Conservation (phyloP, 345 rosid species). For the Sonneratia alba region DNA sequence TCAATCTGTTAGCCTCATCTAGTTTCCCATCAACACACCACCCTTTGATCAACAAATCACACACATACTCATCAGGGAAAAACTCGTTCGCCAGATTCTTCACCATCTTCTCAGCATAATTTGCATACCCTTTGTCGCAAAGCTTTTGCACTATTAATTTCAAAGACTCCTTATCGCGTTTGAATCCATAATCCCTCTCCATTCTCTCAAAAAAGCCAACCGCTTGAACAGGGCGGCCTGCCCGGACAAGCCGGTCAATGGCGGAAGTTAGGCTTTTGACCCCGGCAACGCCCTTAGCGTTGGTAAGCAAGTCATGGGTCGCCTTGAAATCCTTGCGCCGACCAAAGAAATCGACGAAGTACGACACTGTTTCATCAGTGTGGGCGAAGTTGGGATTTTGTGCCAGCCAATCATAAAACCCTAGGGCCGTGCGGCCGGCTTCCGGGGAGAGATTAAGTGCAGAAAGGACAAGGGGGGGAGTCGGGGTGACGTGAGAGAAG, state of each 20-base stretch:
- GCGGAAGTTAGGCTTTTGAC: conserved; percentile 38
- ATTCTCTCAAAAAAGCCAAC: conserved; percentile 63
- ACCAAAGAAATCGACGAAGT: conserved; percentile 74
- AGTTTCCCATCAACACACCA: conserved; percentile 85
- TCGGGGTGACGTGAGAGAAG: conserved; percentile 68
- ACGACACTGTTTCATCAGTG: conserved; percentile 67
- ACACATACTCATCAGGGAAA: conserved; percentile 71
- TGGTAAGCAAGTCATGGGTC: conserved; percentile 44
- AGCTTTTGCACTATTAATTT: conserved; percentile 56
- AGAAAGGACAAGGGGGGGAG: conserved; percentile 42
- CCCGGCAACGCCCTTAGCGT: conserved; percentile 44
- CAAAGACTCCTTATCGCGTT: conserved; percentile 55
- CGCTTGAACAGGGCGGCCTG: conserved; percentile 63
- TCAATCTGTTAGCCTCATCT: conserved; percentile 81
- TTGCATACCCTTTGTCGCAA: conserved; percentile 20
- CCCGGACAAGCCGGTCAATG: conserved; percentile 66
- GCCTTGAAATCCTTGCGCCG: conserved; percentile 88
- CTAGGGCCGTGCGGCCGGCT: conserved; percentile 71
- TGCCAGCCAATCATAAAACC: conserved; percentile 62
- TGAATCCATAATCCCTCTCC: conserved; percentile 70
- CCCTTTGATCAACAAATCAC: conserved; percentile 80
- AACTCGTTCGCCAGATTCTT: conserved; percentile 68
- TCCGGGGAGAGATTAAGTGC: conserved; percentile 61
- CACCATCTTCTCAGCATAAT: no score
- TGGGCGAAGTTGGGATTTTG: conserved; percentile 36